A percentile compares a stretch with the other conserved stretches of the same genome.
These are phyloP conservation scores for Peniophora sp. DNA, from an alignment of 1,284 basidiomycete genomes.

Conservation along the genomic window DNA sequence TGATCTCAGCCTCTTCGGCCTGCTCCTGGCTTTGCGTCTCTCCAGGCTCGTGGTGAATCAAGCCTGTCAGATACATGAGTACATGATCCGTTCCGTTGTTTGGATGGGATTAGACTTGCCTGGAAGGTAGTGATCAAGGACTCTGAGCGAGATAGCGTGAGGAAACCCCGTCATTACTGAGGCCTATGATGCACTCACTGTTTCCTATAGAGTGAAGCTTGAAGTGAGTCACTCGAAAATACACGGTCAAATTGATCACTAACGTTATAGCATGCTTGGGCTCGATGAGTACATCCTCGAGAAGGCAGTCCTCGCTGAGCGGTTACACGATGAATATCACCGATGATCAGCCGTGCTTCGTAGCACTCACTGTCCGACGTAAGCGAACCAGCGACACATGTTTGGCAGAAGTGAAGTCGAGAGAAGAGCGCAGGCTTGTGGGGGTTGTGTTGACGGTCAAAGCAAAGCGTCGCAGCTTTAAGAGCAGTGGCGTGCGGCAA, in stretches of 20 bases:
- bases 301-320: conserved; percentile 14
- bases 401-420: background rate
- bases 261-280: conserved; percentile 18
- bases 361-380: conserved; percentile 19
- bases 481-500: no score
- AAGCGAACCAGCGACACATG: conserved; percentile 30
- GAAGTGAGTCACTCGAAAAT: background rate
- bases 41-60: conserved; percentile 20
- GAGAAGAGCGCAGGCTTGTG: background rate
- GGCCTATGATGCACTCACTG: background rate
- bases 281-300: conserved; percentile 28
- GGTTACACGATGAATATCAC: conserved; percentile 5
- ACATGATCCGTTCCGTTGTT: background rate
- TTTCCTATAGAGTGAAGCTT: background rate
- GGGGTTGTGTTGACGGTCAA: no score
- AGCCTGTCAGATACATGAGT: conserved; percentile 4
- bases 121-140: conserved; percentile 28
- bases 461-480: no score
- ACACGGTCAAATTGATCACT: background rate
- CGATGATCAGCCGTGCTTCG: background rate
- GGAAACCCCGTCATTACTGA: background rate
- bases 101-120: background rate
- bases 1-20: conserved; percentile 14
- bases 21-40: conserved; percentile 11
- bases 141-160: conserved; percentile 16